Evolutionary conservation across 805 yeast genomes (phyloP), one percentile per base, ranked within the genome.

Genomic region (Candida qinlingensis): DNA sequence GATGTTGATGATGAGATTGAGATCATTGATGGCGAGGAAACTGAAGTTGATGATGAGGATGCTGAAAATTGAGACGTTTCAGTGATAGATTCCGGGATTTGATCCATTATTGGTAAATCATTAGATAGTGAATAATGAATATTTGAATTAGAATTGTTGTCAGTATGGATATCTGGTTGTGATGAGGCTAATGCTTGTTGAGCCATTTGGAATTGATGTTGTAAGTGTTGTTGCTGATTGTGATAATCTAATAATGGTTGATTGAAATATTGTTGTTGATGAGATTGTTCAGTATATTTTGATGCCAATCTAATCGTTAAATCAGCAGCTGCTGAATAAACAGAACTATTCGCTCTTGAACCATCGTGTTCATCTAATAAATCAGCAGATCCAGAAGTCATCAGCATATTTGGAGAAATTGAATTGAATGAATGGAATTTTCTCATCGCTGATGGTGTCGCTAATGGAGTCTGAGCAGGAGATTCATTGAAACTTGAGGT

Each of bases 261-360:
- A 25, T 38, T 25, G 6, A 13, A 33, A 5, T 41, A n/a, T n/a
- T 37, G 48, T 29, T 36, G 39, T 25, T 37, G 35, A 4, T 34
- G 38, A 25, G 36, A 41, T 10, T 46, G 48, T 13, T 43, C 44
- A 29, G 51, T 39, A 37, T 55, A 50, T 26, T 57, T 61, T 6
- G 64, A 53, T 3, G 66, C 64, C 43, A 64, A 46, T 39, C 54
- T 62, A 46, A 64, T 43, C 0, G 65, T 55, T 34, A 64, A 47
- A 47, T 65, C 68, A 11, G 67, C 64, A 33, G 66, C 66, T n/a
- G 58, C 57, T 8, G 56, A 40, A 36, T 54, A 60, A 19, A 55
- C 50, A 31, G 60, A 44, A 30, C 44, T 42, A 27, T 34, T 42
- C 10, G 42, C 45, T 13, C 52, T 46, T 6, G 41, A 30, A 13